Conservation (phyloP, 768 basidiomycete species). For the Boletellus sp. region DNA sequence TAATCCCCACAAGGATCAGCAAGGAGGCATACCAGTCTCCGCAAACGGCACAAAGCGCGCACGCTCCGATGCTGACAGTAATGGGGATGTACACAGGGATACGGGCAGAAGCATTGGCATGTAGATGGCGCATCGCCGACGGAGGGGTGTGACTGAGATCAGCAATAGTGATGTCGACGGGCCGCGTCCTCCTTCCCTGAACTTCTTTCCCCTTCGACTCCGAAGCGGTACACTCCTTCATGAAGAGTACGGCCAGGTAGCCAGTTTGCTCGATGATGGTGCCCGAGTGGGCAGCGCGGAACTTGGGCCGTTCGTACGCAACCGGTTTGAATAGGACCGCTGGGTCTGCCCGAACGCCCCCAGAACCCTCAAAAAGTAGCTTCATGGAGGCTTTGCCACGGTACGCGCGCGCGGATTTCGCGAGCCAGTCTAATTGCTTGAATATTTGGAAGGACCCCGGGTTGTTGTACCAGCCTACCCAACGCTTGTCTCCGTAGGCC, state of each 20-base stretch:
- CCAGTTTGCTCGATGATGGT: constrained; percentile 44
- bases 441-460: constrained; percentile 30
- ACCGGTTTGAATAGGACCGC: constrained; percentile 15
- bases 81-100: constrained; percentile 21
- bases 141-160: constrained; percentile 9
- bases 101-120: background rate
- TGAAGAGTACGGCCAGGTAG: constrained; percentile 55
- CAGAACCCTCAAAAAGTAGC: too few relatives aligned
- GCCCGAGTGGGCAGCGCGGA: constrained; percentile 65
- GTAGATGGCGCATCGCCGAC: constrained; percentile 4
- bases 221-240: constrained; percentile 15
- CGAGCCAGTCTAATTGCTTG: constrained; percentile 20
- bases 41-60: constrained; percentile 14
- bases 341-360: constrained; percentile 16
- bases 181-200: constrained; percentile 8
- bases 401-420: constrained; percentile 8
- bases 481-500: constrained; percentile 23
- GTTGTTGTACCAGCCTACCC: constrained; percentile 34
- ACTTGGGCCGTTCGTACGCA: constrained; percentile 52
- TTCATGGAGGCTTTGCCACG: background rate
- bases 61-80: constrained; percentile 15
- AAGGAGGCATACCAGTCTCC: constrained; percentile 26
- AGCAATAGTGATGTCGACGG: constrained; percentile 7
- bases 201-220: constrained; percentile 9
- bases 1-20: constrained; percentile 29